Evolutionary conservation across 2,329 filamentous ascomycete genomes (phyloP), one percentile per base, ranked within the genome.

Genomic region (Cryphonectria carpinicola): DNA sequence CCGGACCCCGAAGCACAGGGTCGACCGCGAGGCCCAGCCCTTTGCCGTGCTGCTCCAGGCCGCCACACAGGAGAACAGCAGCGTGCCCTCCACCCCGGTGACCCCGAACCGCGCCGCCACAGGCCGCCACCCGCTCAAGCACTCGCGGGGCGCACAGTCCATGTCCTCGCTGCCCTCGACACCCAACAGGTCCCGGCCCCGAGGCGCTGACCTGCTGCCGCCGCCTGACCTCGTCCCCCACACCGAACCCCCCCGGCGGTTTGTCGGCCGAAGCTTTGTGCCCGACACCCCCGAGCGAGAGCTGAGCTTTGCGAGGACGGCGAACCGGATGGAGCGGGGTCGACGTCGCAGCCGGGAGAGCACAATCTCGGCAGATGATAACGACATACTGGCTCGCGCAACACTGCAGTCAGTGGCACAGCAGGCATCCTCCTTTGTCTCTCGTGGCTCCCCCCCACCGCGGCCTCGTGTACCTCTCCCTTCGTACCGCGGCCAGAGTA

Each of bases 131-230:
- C 85, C 79, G 71, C 83, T 87, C 68, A 89, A 88, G 69, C 94
- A 97, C 78, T 88, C 87, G 25, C 89, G 94, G 74, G 93, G 91
- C 71, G 89, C 90, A 41, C 93, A 97, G 78, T 96, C 93, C 61
- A 84, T 97, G 79, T 97, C 94, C 0, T 96, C 94, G 1, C 84
- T 97, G 6, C 94, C 94, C 10, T 90, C 89, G 7, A 97, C 94
- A 2, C 93, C 94, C 13, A 86, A 88, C 19, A 63, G 65, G 13
- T 80, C 84, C 60, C 86, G 87, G 65, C 81, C 83, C 17, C 80
- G 81, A 46, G 85, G 83, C 54, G 80, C 82, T 22, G 85, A 83
- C 4, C 85, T 92, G 75, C 83, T 90, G 65, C 89, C 91, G 65
- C 89, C 91, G 0, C 84, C 86, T 75, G 83, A 92, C 78, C 80